Conservation (phyloP, 2,329 filamentous ascomycete species). For the Trichoderma oligosporum region DNA sequence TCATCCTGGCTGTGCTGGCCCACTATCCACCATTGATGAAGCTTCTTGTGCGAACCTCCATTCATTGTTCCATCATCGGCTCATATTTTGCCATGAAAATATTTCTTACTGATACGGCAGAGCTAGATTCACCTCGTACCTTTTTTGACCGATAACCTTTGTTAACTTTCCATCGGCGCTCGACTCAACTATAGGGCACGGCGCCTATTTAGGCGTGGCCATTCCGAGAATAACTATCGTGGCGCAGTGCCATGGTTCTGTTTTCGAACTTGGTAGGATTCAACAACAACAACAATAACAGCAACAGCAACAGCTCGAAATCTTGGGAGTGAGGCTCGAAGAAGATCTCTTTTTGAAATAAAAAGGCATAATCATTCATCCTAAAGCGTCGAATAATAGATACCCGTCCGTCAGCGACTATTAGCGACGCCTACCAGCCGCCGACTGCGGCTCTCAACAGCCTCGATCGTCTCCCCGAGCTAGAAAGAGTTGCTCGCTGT, state of each 20-base stretch:
- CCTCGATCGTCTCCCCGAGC: slow-evolving; percentile 12
- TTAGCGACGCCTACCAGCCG: neutral
- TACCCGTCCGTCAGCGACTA: neutral
- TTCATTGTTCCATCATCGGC: slow-evolving; percentile 10
- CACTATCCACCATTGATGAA: slow-evolving; percentile 5
- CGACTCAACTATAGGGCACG: neutral
- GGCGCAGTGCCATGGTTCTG: neutral
- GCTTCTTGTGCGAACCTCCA: slow-evolving; percentile 1
- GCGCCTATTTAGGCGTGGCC: neutral
- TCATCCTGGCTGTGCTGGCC: slow-evolving; percentile 2
- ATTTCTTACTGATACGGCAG: neutral
- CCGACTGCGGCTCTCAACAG: slow-evolving; percentile 13
- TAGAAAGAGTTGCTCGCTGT: neutral
- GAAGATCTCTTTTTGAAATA: neutral
- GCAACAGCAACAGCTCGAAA: neutral
- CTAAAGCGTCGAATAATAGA: neutral
- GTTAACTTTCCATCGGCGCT: neutral
- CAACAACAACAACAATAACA: neutral
- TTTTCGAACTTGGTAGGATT: slow-evolving; percentile 1
- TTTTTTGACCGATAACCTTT: neutral
- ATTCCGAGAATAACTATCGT: neutral
- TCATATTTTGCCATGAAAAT: neutral
- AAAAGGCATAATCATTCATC: too few relatives aligned
- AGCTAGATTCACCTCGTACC: neutral
- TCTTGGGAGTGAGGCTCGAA: neutral